phyloP scores from a whole-genome alignment of 164 flowering plant species.

The Chimonanthus praecox region DNA sequence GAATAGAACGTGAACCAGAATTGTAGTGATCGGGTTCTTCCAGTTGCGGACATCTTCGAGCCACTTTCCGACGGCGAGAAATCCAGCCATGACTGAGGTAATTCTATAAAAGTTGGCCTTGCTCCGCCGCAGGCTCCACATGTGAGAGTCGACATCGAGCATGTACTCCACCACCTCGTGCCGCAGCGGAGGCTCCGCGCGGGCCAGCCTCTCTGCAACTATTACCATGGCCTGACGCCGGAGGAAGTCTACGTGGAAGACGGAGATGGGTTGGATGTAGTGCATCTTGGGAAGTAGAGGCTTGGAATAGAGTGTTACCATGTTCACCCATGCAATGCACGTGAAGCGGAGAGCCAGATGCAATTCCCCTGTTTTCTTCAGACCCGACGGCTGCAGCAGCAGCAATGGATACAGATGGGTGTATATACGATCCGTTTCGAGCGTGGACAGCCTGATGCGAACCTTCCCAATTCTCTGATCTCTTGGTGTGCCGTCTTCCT shows the following conservation, averaged over 20 bases:
- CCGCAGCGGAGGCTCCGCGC: slow-evolving; percentile 81
- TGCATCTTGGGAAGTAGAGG: slow-evolving; percentile 93
- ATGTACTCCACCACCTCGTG: slow-evolving; percentile 70
- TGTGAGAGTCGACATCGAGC: slow-evolving; percentile 66
- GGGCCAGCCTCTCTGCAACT: slow-evolving; percentile 52
- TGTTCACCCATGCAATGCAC: slow-evolving; percentile 70
- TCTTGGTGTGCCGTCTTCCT: slow-evolving; percentile 12
- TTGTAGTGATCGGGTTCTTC: slow-evolving; percentile 72
- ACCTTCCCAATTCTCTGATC: slow-evolving; percentile 81
- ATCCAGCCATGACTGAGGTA: slow-evolving; percentile 47
- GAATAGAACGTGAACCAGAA: slow-evolving; percentile 61
- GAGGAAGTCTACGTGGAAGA: slow-evolving; percentile 46
- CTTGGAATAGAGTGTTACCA: slow-evolving; percentile 57
- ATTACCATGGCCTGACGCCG: slow-evolving; percentile 70
- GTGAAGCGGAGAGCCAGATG: slow-evolving; percentile 72
- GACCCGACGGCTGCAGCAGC: slow-evolving; percentile 45
- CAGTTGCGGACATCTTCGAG: slow-evolving; percentile 50
- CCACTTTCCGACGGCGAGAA: slow-evolving; percentile 41
- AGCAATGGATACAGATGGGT: slow-evolving; percentile 63
- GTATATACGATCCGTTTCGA: slow-evolving; percentile 61
- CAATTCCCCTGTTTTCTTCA: slow-evolving; percentile 72
- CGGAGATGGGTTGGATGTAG: slow-evolving; percentile 59
- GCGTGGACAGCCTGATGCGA: slow-evolving; percentile 67
- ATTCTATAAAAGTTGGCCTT: slow-evolving; percentile 72
- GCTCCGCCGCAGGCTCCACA: slow-evolving; percentile 74